These are phyloP conservation scores for Spatholobus suberectus DNA, from an alignment of 306 rosid species.

Conservation along the genomic window DNA sequence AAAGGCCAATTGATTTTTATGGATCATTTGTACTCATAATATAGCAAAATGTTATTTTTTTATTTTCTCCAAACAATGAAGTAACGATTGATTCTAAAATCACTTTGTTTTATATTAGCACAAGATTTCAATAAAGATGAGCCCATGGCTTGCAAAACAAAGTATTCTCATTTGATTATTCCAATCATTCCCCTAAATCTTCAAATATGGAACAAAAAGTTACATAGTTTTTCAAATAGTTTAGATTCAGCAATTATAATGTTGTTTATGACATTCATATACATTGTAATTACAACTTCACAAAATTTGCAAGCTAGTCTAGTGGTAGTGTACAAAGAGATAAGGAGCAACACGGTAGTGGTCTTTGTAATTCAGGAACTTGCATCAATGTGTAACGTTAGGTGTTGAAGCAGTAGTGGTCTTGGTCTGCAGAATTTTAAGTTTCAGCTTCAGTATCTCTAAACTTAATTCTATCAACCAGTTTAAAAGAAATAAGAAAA, in stretches of 20 bases:
- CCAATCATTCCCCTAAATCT: not conserved
- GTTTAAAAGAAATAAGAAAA: not conserved
- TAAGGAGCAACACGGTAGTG: not conserved
- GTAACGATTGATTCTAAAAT: not conserved
- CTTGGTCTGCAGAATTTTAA: slow-evolving; percentile 20
- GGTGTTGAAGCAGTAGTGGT: slow-evolving; percentile 5
- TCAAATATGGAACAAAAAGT: not conserved
- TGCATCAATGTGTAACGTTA: not conserved
- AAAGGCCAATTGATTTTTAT: not conserved
- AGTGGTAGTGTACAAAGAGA: not conserved
- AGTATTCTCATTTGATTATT: not conserved
- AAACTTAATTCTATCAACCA: not conserved
- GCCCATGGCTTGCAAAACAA: not conserved
- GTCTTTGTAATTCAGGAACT: slow-evolving; percentile 4
- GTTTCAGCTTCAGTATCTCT: slow-evolving; percentile 1
- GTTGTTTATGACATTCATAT: not conserved
- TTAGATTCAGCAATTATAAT: not conserved
- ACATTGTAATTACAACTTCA: not conserved
- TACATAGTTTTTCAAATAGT: not conserved
- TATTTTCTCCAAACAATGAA: not conserved
- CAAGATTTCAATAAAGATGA: not conserved
- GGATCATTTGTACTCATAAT: not conserved
- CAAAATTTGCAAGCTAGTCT: not conserved
- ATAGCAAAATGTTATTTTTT: not conserved
- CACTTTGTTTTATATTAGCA: not conserved